Conservation (phyloP, 306 rosid species). For the Rubus idaeus region DNA sequence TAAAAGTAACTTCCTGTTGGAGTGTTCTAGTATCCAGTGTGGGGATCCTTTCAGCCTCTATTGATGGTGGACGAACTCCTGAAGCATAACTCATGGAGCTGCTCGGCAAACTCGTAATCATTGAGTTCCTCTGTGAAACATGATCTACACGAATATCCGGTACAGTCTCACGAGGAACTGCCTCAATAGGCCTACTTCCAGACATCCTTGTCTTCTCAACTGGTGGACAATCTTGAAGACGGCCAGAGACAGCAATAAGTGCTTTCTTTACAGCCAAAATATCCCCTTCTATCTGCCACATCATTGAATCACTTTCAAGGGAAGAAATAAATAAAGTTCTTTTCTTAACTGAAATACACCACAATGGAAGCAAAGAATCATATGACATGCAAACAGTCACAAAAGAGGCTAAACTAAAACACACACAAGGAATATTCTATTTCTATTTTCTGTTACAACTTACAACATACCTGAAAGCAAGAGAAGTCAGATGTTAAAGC, state of each 20-base stretch:
- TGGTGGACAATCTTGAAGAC: conserved; percentile 69
- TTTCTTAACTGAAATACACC: neutral
- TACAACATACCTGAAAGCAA: neutral
- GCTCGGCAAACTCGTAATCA: conserved; percentile 45
- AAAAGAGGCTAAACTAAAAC: conserved; percentile 20
- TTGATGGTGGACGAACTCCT: conserved; percentile 56
- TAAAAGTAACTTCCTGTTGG: conserved; percentile 70
- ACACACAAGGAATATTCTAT: neutral
- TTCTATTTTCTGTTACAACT: neutral
- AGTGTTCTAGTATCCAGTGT: conserved; percentile 44
- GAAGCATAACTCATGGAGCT: conserved; percentile 56
- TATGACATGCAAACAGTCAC: neutral
- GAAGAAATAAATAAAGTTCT: neutral
- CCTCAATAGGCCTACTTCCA: conserved; percentile 56
- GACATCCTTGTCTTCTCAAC: conserved; percentile 47
- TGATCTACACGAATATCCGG: conserved; percentile 51
- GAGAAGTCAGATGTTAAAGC: neutral
- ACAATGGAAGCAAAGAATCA: conserved; percentile 5
- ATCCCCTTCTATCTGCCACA: conserved; percentile 87
- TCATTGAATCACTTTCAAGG: conserved; percentile 15
- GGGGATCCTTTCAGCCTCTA: conserved; percentile 56
- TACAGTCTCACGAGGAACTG: conserved; percentile 43
- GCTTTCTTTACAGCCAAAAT: conserved; percentile 80
- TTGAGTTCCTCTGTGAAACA: conserved; percentile 48
- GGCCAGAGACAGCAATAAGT: conserved; percentile 72